Percentiles rank a stretch among this genome's conserved stretches.
Conservation (phyloP, 495 filamentous ascomycete species). For the Pyrenula aspistea region DNA sequence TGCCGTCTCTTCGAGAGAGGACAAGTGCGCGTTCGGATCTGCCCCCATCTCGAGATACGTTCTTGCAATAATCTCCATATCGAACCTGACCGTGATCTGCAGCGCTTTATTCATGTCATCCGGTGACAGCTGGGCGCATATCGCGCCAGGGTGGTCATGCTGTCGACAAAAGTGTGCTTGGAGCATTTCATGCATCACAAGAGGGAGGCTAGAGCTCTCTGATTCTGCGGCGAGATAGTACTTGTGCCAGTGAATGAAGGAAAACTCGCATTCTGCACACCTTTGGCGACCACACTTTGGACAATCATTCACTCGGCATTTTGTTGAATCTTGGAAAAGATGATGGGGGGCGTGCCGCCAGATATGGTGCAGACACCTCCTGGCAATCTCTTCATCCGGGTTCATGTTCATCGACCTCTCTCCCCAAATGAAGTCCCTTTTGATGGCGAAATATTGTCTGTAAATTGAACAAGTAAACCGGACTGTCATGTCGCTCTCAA, state of each 20-base stretch:
- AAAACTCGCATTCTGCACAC: background rate
- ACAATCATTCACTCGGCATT: background rate
- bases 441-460: background rate
- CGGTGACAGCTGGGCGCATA: background rate
- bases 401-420: background rate
- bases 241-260: background rate
- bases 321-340: background rate
- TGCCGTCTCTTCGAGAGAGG: background rate
- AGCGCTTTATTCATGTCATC: background rate
- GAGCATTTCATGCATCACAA: background rate
- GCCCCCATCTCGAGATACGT: slow-evolving; percentile 1
- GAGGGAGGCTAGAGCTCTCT: background rate
- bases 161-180: background rate
- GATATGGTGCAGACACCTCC: background rate
- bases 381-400: background rate
- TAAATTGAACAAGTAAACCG: background rate
- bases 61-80: background rate
- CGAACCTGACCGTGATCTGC: background rate
- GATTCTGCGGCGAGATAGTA: background rate
- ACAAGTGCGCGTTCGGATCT: background rate
- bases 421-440: background rate
- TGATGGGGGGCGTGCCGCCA: background rate
- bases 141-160: background rate
- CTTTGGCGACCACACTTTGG: background rate
- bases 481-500: background rate